Conservation (phyloP, 2,329 filamentous ascomycete species). For the Clonostachys rhizophaga region DNA sequence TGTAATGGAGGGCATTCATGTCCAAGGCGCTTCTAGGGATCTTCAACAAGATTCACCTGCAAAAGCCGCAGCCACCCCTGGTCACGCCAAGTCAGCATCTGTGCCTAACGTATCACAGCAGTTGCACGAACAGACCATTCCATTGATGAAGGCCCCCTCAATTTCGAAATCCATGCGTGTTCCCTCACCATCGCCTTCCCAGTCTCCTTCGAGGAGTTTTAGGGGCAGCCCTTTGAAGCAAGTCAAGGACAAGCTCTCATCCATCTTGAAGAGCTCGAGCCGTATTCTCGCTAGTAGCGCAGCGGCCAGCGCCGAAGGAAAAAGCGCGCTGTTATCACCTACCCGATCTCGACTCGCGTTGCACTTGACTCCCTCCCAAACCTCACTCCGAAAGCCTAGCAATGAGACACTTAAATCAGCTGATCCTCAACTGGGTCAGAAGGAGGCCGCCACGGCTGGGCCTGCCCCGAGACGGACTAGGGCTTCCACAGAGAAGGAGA, state of each 20-base stretch:
- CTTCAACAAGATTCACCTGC: constrained; percentile 1
- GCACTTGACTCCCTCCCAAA: constrained; percentile 41
- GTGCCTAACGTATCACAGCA: constrained; percentile 30
- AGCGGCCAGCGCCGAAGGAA: constrained; percentile 57
- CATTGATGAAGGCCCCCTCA: constrained; percentile 56
- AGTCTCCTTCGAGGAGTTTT: constrained; percentile 51
- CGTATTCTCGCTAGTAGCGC: constrained; percentile 78
- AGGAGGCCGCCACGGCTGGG: constrained; percentile 32
- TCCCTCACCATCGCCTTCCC: constrained; percentile 42
- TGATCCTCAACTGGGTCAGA: not conserved
- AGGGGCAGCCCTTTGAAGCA: constrained; percentile 82
- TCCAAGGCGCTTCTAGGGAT: not conserved
- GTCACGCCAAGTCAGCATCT: constrained; percentile 57
- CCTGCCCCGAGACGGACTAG: constrained; percentile 44
- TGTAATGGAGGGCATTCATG: constrained; percentile 50
- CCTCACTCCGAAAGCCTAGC: constrained; percentile 17
- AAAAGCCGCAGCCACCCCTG: constrained; percentile 5
- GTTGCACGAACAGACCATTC: constrained; percentile 10
- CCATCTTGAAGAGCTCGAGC: constrained; percentile 83
- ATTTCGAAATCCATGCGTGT: constrained; percentile 38
- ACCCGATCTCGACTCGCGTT: constrained; percentile 40
- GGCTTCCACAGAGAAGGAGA: constrained; percentile 56
- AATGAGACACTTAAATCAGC: not conserved
- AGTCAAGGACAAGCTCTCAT: constrained; percentile 88
- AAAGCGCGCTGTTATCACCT: constrained; percentile 51